Evolutionary conservation across 371 early-diverging fungal species (phyloP).

Genomic region (Mortierella sp.): DNA sequence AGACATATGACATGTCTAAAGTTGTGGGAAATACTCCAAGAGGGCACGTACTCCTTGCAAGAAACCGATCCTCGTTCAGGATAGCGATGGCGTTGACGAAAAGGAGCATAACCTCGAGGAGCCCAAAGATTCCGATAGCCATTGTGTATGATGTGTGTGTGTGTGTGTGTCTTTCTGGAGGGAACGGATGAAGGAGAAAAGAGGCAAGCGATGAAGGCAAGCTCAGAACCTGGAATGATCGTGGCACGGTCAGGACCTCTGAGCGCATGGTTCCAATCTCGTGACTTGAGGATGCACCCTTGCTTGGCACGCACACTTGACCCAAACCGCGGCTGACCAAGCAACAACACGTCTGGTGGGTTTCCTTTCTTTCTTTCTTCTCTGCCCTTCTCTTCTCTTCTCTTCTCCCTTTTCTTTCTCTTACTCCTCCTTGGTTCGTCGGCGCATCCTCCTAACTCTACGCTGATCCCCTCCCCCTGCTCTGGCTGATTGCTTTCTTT

Average conservation of each 20-base stretch:
- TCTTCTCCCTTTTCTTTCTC: neutral
- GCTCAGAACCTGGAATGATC: too few species aligned
- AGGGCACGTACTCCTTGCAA: conserved; percentile 88
- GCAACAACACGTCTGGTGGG: neutral
- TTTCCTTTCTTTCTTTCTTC: conserved; percentile 1
- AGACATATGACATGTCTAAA: neutral
- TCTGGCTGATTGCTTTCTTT: conserved; percentile 1
- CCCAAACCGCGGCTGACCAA: too few species aligned
- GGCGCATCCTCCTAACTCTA: neutral
- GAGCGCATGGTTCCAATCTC: too few species aligned
- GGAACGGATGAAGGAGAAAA: neutral
- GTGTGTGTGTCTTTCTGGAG: neutral
- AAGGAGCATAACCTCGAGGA: conserved; percentile 82
- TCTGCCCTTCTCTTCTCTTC: neutral
- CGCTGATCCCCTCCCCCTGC: neutral
- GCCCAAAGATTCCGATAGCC: conserved; percentile 75
- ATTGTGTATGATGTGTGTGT: conserved; percentile 28
- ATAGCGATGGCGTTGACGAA: conserved; percentile 93
- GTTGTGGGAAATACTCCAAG: neutral
- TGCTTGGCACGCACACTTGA: neutral
- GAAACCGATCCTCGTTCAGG: conserved; percentile 94
- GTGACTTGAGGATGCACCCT: neutral
- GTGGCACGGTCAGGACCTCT: too few species aligned
- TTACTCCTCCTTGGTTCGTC: neutral
- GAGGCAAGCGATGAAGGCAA: neutral